Conservation (phyloP, 192 early-diverging fungal species). For the Radiomyces spectabilis region DNA sequence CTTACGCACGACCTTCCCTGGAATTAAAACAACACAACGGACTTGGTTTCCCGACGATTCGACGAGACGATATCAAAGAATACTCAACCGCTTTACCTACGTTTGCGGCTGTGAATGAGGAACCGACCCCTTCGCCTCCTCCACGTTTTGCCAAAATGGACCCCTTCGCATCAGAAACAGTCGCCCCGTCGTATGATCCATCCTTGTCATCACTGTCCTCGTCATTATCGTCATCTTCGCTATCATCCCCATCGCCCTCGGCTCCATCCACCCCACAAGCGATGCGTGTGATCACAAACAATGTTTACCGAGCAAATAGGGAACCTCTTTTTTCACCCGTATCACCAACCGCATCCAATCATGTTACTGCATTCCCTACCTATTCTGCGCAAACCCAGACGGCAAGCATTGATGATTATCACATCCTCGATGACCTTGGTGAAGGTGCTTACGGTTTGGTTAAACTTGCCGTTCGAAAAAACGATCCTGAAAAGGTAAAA, state of each 20-base stretch:
- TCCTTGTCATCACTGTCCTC: too few relatives aligned
- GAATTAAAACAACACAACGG: background rate
- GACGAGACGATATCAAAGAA: background rate
- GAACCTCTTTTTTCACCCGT: background rate
- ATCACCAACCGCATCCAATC: background rate
- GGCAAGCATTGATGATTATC: conserved; percentile 49
- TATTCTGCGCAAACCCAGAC: conserved; percentile 40
- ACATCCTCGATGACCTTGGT: conserved; percentile 54
- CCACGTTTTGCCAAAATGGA: background rate
- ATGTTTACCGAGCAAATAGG: too few relatives aligned
- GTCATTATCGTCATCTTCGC: too few relatives aligned
- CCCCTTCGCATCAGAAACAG: too few relatives aligned
- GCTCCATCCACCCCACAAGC: background rate
- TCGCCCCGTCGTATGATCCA: too few relatives aligned
- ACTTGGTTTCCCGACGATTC: background rate
- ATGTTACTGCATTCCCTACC: background rate
- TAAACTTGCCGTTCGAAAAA: conserved; percentile 42
- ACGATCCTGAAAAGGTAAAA: conserved; percentile 37
- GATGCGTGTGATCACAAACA: too few relatives aligned
- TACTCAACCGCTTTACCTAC: background rate
- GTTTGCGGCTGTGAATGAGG: background rate
- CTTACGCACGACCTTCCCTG: background rate
- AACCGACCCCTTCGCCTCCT: background rate
- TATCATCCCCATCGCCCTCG: background rate
- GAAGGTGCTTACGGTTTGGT: conserved; percentile 70